phyloP scores from a whole-genome alignment of 306 rosid species.

The Quercus bicolor region DNA sequence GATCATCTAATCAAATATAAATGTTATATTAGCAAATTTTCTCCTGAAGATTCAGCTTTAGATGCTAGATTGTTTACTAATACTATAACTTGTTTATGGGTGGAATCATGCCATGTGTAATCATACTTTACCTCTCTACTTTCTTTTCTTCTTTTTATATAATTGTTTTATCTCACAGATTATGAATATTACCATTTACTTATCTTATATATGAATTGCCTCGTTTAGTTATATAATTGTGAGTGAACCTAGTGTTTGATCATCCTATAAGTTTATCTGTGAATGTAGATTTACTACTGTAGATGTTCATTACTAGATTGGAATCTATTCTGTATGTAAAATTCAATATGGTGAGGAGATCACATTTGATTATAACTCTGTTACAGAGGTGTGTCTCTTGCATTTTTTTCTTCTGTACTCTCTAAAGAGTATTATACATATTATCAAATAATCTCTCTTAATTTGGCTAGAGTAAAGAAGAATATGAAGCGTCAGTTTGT shows the following conservation, averaged over 20 bases:
- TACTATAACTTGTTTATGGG: not conserved
- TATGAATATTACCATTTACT: not conserved
- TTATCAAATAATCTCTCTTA: slow-evolving; percentile 20
- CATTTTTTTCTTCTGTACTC: not conserved
- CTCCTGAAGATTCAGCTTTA: not conserved
- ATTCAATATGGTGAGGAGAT: slow-evolving; percentile 87
- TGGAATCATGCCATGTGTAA: not conserved
- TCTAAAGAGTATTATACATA: not conserved
- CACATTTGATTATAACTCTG: slow-evolving; percentile 92
- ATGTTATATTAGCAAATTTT: not conserved
- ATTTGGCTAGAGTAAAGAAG: slow-evolving; percentile 82
- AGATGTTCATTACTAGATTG: slow-evolving; percentile 89
- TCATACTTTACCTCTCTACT: not conserved
- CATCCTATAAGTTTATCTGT: not conserved
- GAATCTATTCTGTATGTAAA: slow-evolving; percentile 74
- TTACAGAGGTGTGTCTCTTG: slow-evolving; percentile 78
- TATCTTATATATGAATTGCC: not conserved
- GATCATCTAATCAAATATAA: not conserved
- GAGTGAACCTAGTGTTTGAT: not conserved
- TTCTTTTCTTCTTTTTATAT: too few relatives aligned
- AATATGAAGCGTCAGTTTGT: slow-evolving; percentile 94
- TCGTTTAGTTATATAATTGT: not conserved
- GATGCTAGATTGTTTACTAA: not conserved
- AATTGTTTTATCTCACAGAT: too few relatives aligned
- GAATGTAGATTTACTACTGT: slow-evolving; percentile 84